Conservation (phyloP, 306 rosid genomes). For the Begonia masoniana region DNA sequence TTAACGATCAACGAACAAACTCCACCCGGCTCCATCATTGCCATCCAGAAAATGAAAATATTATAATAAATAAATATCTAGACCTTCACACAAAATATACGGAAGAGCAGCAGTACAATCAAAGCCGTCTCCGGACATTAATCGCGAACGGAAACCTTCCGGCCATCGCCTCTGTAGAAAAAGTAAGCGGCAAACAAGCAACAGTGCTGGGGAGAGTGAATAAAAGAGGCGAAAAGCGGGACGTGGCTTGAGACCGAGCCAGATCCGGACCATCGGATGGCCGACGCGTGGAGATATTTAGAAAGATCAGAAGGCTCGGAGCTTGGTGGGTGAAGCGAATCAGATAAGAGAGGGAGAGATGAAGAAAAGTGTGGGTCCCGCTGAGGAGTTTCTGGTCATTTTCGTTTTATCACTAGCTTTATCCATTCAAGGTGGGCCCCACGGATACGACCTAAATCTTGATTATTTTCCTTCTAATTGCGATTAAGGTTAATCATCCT, state of each 20-base stretch:
- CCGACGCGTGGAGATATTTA: constrained; percentile 25
- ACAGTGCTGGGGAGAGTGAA: constrained; percentile 10
- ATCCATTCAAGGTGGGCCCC: constrained; percentile 15
- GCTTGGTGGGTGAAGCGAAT: constrained; percentile 13
- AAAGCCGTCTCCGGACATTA: neutral
- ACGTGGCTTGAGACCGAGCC: constrained; percentile 28
- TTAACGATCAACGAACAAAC: too few relatives aligned
- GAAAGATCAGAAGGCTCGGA: constrained; percentile 13
- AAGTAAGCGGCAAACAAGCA: neutral
- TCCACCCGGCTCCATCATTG: too few relatives aligned
- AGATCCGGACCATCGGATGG: constrained; percentile 16
- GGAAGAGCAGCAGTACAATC: neutral
- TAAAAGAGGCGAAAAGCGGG: constrained; percentile 14
- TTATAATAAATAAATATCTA: neutral
- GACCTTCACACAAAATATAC: too few relatives aligned
- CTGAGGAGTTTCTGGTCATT: neutral
- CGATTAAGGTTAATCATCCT: too few relatives aligned
- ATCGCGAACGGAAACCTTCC: neutral
- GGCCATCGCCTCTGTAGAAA: constrained; percentile 4
- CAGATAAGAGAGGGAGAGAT: constrained; percentile 11
- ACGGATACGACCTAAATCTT: neutral
- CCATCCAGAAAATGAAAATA: neutral
- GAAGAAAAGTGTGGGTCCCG: constrained; percentile 13
- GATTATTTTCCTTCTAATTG: too few relatives aligned
- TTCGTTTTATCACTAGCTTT: constrained; percentile 1